These are phyloP conservation scores for Ganoderma lingzhi DNA, from an alignment of 1,284 basidiomycete genomes.

Conservation along the genomic window DNA sequence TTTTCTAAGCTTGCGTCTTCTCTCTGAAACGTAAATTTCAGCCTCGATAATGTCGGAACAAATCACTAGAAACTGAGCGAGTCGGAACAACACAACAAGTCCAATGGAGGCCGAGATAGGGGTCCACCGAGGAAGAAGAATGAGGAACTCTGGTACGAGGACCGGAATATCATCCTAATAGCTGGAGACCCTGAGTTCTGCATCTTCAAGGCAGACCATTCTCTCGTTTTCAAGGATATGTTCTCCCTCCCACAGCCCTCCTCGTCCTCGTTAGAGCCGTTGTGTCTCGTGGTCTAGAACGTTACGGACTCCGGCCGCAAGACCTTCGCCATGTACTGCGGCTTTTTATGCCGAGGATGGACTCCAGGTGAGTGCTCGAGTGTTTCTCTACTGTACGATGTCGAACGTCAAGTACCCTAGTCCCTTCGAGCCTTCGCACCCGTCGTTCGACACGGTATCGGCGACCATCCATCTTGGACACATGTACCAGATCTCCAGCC, in stretches of 20 bases:
- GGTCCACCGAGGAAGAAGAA: not conserved
- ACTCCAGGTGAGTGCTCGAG: not conserved
- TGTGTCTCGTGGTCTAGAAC: not conserved
- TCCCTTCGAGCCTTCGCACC: not conserved
- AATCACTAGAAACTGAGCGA: not conserved
- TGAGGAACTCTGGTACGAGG: conserved; percentile 24
- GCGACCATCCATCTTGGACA: conserved; percentile 18
- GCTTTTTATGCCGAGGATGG: not conserved
- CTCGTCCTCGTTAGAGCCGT: not conserved
- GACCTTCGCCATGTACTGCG: conserved; percentile 7
- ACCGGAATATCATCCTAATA: conserved; percentile 23
- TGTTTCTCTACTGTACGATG: not conserved
- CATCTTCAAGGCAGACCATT: conserved; percentile 19
- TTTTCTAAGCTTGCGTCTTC: too few relatives aligned
- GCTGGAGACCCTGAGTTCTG: conserved; percentile 20
- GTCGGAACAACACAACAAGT: not conserved
- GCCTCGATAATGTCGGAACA: not conserved
- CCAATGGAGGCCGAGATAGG: not conserved
- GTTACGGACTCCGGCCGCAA: conserved; percentile 3
- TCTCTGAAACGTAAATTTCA: too few relatives aligned
- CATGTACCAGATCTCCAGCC: conserved; percentile 18
- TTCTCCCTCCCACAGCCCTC: conserved; percentile 18
- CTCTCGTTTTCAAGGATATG: conserved; percentile 23
- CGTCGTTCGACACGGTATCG: not conserved
- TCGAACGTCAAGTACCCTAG: not conserved